phyloP scores from a whole-genome alignment of 106 monocot species.

The Phalaenopsis equestris region DNA sequence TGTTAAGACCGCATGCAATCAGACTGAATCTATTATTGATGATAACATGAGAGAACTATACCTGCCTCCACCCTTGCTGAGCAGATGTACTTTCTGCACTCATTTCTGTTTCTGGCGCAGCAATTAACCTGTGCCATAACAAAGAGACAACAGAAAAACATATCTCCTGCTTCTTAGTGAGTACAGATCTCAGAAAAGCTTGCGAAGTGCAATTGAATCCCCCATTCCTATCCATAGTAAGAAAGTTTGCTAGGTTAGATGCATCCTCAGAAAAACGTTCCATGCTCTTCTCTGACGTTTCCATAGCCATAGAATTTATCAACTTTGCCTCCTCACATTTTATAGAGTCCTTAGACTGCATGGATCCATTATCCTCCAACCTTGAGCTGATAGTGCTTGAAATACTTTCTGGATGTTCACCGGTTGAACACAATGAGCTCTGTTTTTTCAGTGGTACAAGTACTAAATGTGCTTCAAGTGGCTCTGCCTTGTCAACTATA shows the following conservation, averaged over 20 bases:
- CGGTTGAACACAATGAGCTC: constrained; percentile 13
- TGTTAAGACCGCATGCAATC: not conserved
- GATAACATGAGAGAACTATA: constrained; percentile 11
- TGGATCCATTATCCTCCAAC: constrained; percentile 18
- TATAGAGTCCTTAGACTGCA: constrained; percentile 12
- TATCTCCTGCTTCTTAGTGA: constrained; percentile 77
- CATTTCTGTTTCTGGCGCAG: constrained; percentile 84
- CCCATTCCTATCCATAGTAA: constrained; percentile 67
- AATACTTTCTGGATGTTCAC: constrained; percentile 15
- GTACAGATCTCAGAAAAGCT: constrained; percentile 60
- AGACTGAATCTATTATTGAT: not conserved
- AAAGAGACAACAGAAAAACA: constrained; percentile 96
- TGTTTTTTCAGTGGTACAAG: constrained; percentile 29
- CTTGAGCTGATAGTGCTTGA: constrained; percentile 11
- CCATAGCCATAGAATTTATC: constrained; percentile 25
- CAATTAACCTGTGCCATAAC: constrained; percentile 90
- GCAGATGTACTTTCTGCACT: constrained; percentile 84
- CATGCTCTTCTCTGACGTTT: constrained; percentile 46
- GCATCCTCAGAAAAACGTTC: constrained; percentile 64
- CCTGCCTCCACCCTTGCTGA: constrained; percentile 97
- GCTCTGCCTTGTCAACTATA: constrained; percentile 81
- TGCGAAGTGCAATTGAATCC: constrained; percentile 55
- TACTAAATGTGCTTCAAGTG: constrained; percentile 61
- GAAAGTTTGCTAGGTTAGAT: constrained; percentile 89
- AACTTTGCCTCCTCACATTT: constrained; percentile 23